Conservation (phyloP, 306 rosid genomes). For the Echinosophora koreensis region DNA sequence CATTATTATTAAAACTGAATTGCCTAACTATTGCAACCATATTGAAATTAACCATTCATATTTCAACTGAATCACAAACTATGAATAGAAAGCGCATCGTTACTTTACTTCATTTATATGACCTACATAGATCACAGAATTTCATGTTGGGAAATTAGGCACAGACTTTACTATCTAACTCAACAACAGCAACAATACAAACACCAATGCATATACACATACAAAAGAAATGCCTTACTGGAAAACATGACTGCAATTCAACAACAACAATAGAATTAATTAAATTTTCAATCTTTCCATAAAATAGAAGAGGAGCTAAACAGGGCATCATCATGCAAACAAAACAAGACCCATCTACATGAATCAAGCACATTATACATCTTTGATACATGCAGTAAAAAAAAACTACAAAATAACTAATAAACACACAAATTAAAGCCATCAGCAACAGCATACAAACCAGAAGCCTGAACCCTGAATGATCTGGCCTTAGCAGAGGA, state of each 20-base stretch:
- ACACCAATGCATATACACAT: neutral
- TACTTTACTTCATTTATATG: neutral
- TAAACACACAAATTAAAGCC: constrained; percentile 30
- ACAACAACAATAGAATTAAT: neutral
- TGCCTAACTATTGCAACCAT: constrained; percentile 21
- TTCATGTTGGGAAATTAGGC: constrained; percentile 6
- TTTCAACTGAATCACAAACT: constrained; percentile 22
- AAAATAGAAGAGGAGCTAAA: constrained; percentile 29
- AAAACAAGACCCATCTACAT: constrained; percentile 1
- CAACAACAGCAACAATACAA: constrained; percentile 14
- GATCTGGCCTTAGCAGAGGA: constrained; percentile 69
- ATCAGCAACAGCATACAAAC: constrained; percentile 53
- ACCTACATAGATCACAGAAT: constrained; percentile 11
- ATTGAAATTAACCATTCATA: constrained; percentile 25
- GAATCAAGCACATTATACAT: constrained; percentile 23
- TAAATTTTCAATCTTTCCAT: neutral
- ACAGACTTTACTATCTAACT: constrained; percentile 12
- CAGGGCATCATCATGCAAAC: constrained; percentile 33
- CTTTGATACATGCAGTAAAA: constrained; percentile 11
- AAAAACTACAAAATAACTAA: constrained; percentile 13
- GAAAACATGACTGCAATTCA: constrained; percentile 7
- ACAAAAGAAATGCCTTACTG: constrained; percentile 1
- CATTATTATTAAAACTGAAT: neutral
- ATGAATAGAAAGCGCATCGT: neutral
- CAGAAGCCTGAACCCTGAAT: constrained; percentile 77